A percentile compares a stretch with the other conserved stretches of the same genome.
phyloP scores from a whole-genome alignment of 2,329 filamentous ascomycete species.

The Fusarium redolens region DNA sequence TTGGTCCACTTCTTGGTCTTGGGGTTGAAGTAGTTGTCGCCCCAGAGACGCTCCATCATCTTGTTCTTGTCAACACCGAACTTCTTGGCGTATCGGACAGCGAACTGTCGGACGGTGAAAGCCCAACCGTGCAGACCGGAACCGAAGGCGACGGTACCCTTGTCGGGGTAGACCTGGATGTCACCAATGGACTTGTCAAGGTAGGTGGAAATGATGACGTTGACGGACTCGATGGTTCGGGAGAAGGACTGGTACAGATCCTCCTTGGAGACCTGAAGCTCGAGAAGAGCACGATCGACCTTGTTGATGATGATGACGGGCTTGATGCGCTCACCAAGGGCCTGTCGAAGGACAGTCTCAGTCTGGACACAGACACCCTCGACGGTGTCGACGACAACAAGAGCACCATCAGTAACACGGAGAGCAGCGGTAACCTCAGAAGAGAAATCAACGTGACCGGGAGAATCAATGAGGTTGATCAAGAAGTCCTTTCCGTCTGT shows the following conservation, averaged over 20 bases:
- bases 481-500: constrained; percentile 95
- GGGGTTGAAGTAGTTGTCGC: constrained; percentile 99
- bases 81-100: constrained; percentile 97
- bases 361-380: constrained; percentile 99
- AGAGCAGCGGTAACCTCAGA: constrained; percentile 99
- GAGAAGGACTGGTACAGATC: constrained; percentile 99
- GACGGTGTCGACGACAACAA: constrained; percentile 99
- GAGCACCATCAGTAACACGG: constrained; percentile 99
- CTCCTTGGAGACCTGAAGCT: constrained; percentile 98
- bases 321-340: constrained; percentile 99
- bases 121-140: constrained; percentile 99
- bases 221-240: constrained; percentile 99
- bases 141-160: constrained; percentile 98
- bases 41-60: constrained; percentile 99
- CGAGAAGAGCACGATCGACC: constrained; percentile 99
- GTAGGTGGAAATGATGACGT: constrained; percentile 99
- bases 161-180: constrained; percentile 97
- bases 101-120: constrained; percentile 99
- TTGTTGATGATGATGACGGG: constrained; percentile 99
- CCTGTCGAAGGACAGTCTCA: constrained; percentile 98
- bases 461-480: constrained; percentile 99
- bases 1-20: constrained; percentile 99
- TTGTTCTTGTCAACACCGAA: constrained; percentile 99
- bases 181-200: constrained; percentile 97
- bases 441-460: constrained; percentile 99